Evolutionary conservation across 202 grass and related monocot genomes (phyloP).

Genomic region (Carex arenaria): DNA sequence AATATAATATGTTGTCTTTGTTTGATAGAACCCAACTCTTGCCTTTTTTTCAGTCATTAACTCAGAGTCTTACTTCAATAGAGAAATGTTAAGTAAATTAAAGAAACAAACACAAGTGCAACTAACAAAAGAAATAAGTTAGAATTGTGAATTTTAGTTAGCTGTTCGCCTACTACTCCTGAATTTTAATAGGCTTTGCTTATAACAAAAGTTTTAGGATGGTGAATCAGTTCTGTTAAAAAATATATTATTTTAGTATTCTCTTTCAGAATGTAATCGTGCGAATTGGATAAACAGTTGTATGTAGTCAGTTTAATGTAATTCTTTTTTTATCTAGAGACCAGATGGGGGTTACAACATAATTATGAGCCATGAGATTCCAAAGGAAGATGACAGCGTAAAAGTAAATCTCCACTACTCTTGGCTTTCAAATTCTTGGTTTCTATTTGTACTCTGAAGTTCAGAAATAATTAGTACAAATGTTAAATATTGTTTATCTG

Average conservation of each 20-base stretch:
- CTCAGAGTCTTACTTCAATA: not conserved
- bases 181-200: too few relatives aligned
- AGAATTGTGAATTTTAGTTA: not conserved
- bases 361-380: slow-evolving; percentile 39
- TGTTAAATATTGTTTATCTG: not conserved
- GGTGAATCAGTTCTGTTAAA: not conserved
- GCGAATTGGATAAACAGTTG: not conserved
- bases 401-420: slow-evolving; percentile 30
- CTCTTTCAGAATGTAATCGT: not conserved
- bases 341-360: slow-evolving; percentile 67
- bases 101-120: not conserved
- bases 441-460: not conserved
- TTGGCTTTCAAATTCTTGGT: not conserved
- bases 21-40: not conserved
- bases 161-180: too few relatives aligned
- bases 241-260: not conserved
- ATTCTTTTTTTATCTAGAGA: slow-evolving; percentile 45
- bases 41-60: not conserved
- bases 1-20: not conserved
- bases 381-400: slow-evolving; percentile 30
- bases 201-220: not conserved
- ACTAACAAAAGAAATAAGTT: not conserved
- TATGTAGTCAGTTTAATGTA: slow-evolving; percentile 23
- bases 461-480: not conserved
- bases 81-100: not conserved